phyloP scores from a whole-genome alignment of 176 grass and related monocot genomes.

The Juncus inflexus region DNA sequence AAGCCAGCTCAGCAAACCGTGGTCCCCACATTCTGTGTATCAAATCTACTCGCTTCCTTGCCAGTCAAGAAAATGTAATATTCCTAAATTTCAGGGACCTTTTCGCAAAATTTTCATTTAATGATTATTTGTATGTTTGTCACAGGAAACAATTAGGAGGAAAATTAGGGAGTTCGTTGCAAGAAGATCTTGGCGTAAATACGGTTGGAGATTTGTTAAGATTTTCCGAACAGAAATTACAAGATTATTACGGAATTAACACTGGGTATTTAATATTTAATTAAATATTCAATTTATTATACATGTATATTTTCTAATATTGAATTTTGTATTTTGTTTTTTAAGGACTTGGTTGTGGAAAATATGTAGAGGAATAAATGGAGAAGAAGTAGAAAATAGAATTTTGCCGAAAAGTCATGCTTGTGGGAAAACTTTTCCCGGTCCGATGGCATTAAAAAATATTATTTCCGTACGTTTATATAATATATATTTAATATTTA shows the following conservation, averaged over 20 bases:
- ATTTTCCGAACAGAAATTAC: conserved; percentile 69
- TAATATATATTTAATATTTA: background rate
- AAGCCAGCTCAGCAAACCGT: conserved; percentile 98
- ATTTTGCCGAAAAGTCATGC: conserved; percentile 89
- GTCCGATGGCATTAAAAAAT: conserved; percentile 70
- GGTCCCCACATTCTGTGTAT: conserved; percentile 74
- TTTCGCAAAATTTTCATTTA: conserved; percentile 15
- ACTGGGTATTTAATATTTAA: conserved; percentile 49
- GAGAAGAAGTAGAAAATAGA: conserved; percentile 86
- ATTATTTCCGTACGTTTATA: conserved; percentile 37
- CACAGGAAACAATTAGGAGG: conserved; percentile 97
- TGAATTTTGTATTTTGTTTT: conserved; percentile 10
- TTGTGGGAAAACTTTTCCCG: conserved; percentile 98
- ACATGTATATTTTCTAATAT: conserved; percentile 1
- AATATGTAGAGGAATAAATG: conserved; percentile 77
- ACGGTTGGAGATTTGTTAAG: conserved; percentile 76
- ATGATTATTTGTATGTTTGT: conserved; percentile 13
- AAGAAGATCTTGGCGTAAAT: conserved; percentile 67
- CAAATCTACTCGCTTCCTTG: conserved; percentile 64
- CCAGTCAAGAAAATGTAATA: conserved; percentile 94
- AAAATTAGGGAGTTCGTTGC: conserved; percentile 86
- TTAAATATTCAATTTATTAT: background rate
- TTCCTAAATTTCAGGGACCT: background rate
- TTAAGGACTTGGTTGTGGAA: conserved; percentile 94
- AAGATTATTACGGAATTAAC: conserved; percentile 78